A percentile compares a stretch with the other conserved stretches of the same genome.
These are phyloP conservation scores for Alternaria infectoria DNA, from an alignment of 2,329 filamentous ascomycete genomes.

Conservation along the genomic window DNA sequence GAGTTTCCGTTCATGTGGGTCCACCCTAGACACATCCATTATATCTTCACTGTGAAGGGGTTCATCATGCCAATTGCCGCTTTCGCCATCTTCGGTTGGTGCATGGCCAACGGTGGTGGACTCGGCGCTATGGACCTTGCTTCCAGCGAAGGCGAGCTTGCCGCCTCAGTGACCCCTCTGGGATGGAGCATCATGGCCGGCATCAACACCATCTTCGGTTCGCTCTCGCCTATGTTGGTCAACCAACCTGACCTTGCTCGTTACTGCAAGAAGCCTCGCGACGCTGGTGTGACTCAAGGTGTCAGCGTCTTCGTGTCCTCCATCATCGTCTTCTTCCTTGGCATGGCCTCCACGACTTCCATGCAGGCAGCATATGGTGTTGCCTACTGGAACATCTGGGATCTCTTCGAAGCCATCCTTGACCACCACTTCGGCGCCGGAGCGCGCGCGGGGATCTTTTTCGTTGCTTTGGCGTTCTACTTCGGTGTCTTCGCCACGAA, in stretches of 20 bases:
- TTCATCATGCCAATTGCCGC: conserved; percentile 43
- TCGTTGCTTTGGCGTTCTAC: conserved; percentile 45
- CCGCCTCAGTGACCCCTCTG: conserved; percentile 12
- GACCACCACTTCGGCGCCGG: conserved; percentile 48
- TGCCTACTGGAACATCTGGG: conserved; percentile 55
- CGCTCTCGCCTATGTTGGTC: conserved; percentile 49
- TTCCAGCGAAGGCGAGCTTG: conserved; percentile 5
- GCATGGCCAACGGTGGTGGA: conserved; percentile 44
- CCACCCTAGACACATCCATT: conserved; percentile 40
- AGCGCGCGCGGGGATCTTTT: conserved; percentile 50
- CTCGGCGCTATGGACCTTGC: conserved; percentile 23
- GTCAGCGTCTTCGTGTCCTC: conserved; percentile 49
- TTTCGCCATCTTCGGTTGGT: conserved; percentile 46
- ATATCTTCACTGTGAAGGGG: conserved; percentile 35
- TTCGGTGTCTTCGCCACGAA: conserved; percentile 55
- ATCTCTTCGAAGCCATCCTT: conserved; percentile 53
- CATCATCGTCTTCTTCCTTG: conserved; percentile 51
- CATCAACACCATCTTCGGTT: conserved; percentile 53
- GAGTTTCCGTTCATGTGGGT: conserved; percentile 44
- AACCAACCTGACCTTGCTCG: conserved; percentile 54
- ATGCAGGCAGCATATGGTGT: conserved; percentile 46
- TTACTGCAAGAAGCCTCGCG: conserved; percentile 45
- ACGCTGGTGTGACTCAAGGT: conserved; percentile 40
- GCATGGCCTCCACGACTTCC: conserved; percentile 47
- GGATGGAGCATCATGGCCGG: conserved; percentile 51